A percentile compares a stretch with the other conserved stretches of the same genome.
Conservation (phyloP, 75 land plant species). For the Ceratopteris richardii region DNA sequence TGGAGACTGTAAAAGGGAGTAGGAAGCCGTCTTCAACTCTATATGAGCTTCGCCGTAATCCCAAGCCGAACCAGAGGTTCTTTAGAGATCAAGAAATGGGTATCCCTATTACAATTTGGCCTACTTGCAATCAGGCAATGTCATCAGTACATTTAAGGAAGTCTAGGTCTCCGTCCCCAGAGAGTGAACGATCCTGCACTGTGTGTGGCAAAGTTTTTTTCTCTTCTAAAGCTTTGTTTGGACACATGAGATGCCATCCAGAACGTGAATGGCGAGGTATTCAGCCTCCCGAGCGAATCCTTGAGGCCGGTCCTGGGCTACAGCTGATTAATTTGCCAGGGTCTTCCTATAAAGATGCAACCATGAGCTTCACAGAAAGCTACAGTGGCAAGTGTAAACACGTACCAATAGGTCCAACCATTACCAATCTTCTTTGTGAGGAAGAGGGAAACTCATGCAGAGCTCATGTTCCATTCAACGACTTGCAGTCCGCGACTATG, state of each 20-base stretch:
- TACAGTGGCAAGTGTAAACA: too few relatives aligned
- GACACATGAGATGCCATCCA: conserved; percentile 78
- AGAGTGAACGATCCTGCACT: conserved; percentile 16
- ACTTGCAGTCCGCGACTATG: too few relatives aligned
- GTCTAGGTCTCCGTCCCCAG: background rate
- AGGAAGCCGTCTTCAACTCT: background rate
- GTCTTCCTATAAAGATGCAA: too few relatives aligned
- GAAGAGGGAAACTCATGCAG: too few relatives aligned
- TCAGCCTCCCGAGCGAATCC: conserved; percentile 4
- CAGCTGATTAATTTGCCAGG: background rate
- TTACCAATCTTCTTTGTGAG: too few relatives aligned
- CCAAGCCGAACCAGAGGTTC: conserved; percentile 34
- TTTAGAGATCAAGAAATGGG: background rate
- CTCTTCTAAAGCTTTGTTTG: conserved; percentile 63
- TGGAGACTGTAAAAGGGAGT: background rate
- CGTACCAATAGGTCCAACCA: too few relatives aligned
- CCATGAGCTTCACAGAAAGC: too few relatives aligned
- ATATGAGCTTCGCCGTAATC: conserved; percentile 30
- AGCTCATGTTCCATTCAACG: too few relatives aligned
- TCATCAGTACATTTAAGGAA: background rate
- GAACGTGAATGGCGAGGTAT: conserved; percentile 69
- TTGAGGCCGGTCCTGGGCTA: background rate
- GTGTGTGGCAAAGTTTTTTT: conserved; percentile 61
- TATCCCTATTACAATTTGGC: background rate
- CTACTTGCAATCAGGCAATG: background rate